Conservation (phyloP, 1,284 basidiomycete genomes). For the Ceratobasidium sp. region DNA sequence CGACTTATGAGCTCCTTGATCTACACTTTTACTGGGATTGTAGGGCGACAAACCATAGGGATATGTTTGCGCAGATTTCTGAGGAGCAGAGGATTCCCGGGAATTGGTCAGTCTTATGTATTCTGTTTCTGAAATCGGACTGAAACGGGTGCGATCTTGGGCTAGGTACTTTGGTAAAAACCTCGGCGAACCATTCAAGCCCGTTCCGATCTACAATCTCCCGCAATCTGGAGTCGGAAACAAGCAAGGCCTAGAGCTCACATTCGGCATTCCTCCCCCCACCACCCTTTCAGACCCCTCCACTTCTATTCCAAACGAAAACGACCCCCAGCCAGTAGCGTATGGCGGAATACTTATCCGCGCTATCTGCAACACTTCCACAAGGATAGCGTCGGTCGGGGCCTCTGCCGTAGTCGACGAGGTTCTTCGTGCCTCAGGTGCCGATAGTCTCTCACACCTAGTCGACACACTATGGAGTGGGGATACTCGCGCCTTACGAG, state of each 20-base stretch:
- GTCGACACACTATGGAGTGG: constrained; percentile 68
- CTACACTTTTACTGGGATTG: constrained; percentile 78
- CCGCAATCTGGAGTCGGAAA: constrained; percentile 73
- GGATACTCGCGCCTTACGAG: constrained; percentile 64
- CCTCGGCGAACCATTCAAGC: constrained; percentile 59
- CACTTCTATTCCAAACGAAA: too few relatives aligned
- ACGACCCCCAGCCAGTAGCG: not conserved
- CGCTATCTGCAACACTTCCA: constrained; percentile 65
- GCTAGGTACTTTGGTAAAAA: constrained; percentile 81
- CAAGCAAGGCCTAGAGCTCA: constrained; percentile 80
- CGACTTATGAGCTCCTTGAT: constrained; percentile 72
- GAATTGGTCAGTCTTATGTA: constrained; percentile 65
- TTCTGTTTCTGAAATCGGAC: constrained; percentile 10
- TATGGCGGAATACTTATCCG: constrained; percentile 78
- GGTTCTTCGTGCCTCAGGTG: constrained; percentile 66
- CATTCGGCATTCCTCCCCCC: constrained; percentile 64
- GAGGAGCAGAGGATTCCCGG: constrained; percentile 73
- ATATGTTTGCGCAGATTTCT: constrained; percentile 78
- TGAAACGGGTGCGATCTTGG: constrained; percentile 20
- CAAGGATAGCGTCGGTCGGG: constrained; percentile 71
- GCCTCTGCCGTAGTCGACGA: constrained; percentile 82
- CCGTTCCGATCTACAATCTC: constrained; percentile 56
- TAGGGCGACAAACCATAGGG: constrained; percentile 66
- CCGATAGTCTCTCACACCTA: constrained; percentile 65
- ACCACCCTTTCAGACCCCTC: constrained; percentile 47